Evolutionary conservation across 2,329 filamentous ascomycete species (phyloP), one percentile per base, ranked within the genome.

Genomic region (Phaeosphaeria sp.): DNA sequence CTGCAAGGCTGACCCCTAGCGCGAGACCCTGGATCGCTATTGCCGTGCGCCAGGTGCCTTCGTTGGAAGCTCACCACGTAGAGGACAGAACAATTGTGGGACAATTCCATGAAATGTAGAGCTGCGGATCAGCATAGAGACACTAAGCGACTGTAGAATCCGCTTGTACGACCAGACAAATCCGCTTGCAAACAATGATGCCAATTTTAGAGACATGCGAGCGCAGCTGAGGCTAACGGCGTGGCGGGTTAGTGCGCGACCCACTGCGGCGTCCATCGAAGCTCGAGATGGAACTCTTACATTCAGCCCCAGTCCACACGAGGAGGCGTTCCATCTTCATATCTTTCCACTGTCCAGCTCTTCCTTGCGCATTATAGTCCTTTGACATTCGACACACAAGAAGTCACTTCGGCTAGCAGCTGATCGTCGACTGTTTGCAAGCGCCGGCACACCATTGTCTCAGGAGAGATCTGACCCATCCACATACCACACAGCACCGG

Each of bases 381-480:
- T 21, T 36, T 47, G 39, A 25, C 18, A n/a, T 46, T 47, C 20
- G 27, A 17, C n/a, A 46, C 44, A 13, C 20, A 27, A 41, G 17
- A 53, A n/a, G 49, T 46, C 43, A 46, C 42, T 55, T 25, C 22
- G 44, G 11, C 22, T 25, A 10, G 13, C 21, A 23, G 22, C 20
- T 50, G 51, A 42, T 56, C 54, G 51, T 51, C 58, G 41, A 48
- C 48, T 52, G 54, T 55, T 57, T 58, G 21, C 57, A 56, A 56
- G 60, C 67, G 44, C 56, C 55, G 54, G 46, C 49, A 60, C 54
- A 50, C 64, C 55, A 56, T 59, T 66, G 73, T 77, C 68, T 76
- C 74, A 77, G 73, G 73, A 73, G 72, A 56, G 46, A 52, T 63
- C 64, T 63, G 66, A 62, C 56, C 59, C 56, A 66, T 58, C 64